Evolutionary conservation across 129 eudicot species (phyloP).

Genomic region (Lactuca sativa): DNA sequence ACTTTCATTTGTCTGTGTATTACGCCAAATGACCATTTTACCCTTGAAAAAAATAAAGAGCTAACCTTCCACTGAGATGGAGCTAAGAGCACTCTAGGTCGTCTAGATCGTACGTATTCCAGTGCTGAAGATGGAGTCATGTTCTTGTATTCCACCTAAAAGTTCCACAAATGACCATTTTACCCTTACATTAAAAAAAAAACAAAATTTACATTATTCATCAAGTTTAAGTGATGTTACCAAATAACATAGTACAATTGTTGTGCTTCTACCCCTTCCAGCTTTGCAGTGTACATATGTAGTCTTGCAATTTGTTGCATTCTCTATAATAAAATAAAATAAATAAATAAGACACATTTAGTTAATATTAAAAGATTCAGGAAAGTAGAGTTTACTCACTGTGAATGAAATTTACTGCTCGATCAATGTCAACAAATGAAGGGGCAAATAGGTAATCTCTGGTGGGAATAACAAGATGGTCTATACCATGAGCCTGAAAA

Average conservation of each 20-base stretch:
- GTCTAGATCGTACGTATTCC: conserved; percentile 67
- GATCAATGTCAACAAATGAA: conserved; percentile 65
- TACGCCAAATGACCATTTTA: background rate
- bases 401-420: conserved; percentile 77
- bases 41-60: background rate
- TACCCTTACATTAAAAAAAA: too few relatives aligned
- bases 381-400: conserved; percentile 31
- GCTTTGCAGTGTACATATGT: conserved; percentile 96
- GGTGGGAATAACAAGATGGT: conserved; percentile 89
- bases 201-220: too few relatives aligned
- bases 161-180: too few relatives aligned
- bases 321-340: conserved; percentile 36
- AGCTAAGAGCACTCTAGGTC: conserved; percentile 82
- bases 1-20: background rate
- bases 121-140: conserved; percentile 73
- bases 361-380: background rate
- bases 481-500: conserved; percentile 77
- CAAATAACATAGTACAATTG: conserved; percentile 86
- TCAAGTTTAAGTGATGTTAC: conserved; percentile 26
- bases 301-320: conserved; percentile 58
- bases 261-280: conserved; percentile 92
- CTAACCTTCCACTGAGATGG: conserved; percentile 76
- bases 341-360: background rate
- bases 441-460: conserved; percentile 95
- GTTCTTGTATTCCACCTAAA: conserved; percentile 64